These are phyloP conservation scores for Barnettozyma californica DNA, from an alignment of 805 yeast species.

Conservation along the genomic window DNA sequence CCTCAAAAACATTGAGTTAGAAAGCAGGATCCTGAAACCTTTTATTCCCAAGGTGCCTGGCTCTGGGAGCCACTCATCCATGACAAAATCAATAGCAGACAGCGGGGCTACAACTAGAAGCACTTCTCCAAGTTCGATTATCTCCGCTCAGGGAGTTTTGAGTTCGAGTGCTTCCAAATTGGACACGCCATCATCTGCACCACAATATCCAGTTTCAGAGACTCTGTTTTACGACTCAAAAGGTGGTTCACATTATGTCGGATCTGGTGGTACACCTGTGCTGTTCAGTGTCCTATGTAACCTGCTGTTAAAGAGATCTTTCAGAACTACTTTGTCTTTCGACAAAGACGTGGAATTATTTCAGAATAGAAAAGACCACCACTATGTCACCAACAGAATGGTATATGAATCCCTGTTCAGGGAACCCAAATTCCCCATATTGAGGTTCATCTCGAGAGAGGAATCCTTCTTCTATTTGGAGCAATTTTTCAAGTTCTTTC, in stretches of 20 bases:
- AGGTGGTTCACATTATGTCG: conserved; percentile 45
- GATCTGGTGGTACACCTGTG: conserved; percentile 41
- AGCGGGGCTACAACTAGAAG: background rate
- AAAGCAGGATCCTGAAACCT: conserved; percentile 19
- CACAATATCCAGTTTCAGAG: conserved; percentile 13
- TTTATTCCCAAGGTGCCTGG: conserved; percentile 14
- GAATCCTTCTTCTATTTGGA: conserved; percentile 34
- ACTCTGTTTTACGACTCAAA: conserved; percentile 38
- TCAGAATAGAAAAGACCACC: conserved; percentile 13
- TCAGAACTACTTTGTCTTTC: conserved; percentile 34
- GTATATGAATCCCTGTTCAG: conserved; percentile 11
- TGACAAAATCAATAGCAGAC: conserved; percentile 2
- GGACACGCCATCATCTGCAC: background rate
- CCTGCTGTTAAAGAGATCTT: conserved; percentile 28
- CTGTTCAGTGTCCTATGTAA: conserved; percentile 39
- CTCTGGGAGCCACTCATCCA: background rate
- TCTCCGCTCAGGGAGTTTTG: background rate
- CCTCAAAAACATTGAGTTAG: conserved; percentile 14
- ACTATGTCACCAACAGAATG: conserved; percentile 6
- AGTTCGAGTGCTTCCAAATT: background rate
- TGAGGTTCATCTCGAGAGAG: conserved; percentile 27
- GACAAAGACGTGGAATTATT: conserved; percentile 26
- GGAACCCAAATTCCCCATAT: conserved; percentile 33
- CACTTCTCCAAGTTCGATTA: background rate
- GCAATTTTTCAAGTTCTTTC: conserved; percentile 37